Base-by-base conservation (phyloP, 768 basidiomycete species). In the Lactarius vividus region DNA sequence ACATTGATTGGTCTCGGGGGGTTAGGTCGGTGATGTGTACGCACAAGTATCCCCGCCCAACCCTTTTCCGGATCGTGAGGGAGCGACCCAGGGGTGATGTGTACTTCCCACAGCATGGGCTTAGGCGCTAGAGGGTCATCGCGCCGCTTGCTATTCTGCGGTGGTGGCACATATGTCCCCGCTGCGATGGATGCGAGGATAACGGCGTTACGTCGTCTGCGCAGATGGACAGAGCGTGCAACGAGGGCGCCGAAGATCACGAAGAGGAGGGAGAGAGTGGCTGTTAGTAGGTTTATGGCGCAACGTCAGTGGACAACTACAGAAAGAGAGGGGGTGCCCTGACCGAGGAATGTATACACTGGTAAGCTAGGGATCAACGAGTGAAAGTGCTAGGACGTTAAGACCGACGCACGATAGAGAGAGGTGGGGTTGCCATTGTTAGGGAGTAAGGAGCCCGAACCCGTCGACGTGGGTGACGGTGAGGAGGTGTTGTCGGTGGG, bases 51-150 rank as follows among this genome's bases (percentile, higher is more conserved):
- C 0, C 39, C 60, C 1, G 9, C 60, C 67, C 67, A 68, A 5
- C 67, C 56, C n/a, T 68, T 68, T 44, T 23, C 65, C 1, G 16
- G 37, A 3, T 66, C 57, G 20, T 58, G 13, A 23, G 46, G 1
- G 13, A 4, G 39, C 13, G 39, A 39, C 13, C 29, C n/a, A 1
- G 65, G 40, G 37, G 31, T 13, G 4, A 62, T 20, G 28, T 37
- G 26, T 2, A 49, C 11, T 58, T 68, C 67, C 67, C 67, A 68
- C 39, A 68, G 18, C 20, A 29, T 13, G 0, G 67, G 67, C 40
- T 61, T 57, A 23, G 26, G 26, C 15, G 31, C 49, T 9, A 33
- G 44, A 29, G 11, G 20, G 13, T 26, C 26, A 2, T 20, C 54
- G 1, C 8, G 13, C 42, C 42, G 39, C 18, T 56, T 56, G 54